Percentiles rank a stretch among this genome's conserved stretches.
phyloP scores from a whole-genome alignment of 1,284 basidiomycete genomes.

The Cerrena zonata region DNA sequence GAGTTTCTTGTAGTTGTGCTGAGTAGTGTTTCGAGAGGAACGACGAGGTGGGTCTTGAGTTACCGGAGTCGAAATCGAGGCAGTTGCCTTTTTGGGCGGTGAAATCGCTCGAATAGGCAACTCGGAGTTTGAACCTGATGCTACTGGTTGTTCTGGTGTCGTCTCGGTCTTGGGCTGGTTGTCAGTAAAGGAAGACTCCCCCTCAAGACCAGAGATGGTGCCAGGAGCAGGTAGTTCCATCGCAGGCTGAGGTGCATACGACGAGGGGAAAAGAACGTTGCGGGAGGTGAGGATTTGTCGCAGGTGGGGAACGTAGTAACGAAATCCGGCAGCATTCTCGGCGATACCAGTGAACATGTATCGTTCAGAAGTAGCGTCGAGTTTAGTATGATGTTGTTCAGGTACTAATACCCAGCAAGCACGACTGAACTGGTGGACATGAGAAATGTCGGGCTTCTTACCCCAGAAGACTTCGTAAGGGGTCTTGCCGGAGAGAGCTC shows the following conservation, averaged over 20 bases:
- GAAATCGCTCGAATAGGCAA: too few relatives aligned
- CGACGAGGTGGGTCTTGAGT: too few relatives aligned
- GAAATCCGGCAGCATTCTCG: constrained; percentile 15
- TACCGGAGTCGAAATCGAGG: too few relatives aligned
- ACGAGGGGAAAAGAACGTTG: not conserved
- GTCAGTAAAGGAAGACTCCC: constrained; percentile 2
- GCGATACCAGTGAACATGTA: constrained; percentile 20
- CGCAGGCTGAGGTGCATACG: not conserved
- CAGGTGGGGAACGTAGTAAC: constrained; percentile 15
- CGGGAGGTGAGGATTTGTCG: not conserved
- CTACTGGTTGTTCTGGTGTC: too few relatives aligned
- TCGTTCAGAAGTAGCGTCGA: constrained; percentile 16
- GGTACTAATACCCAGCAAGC: constrained; percentile 18
- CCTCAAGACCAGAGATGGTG: not conserved
- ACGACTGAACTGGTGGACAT: constrained; percentile 23
- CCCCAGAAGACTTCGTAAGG: constrained; percentile 11
- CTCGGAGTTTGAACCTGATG: too few relatives aligned
- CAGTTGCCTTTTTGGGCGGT: too few relatives aligned
- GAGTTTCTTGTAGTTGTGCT: too few relatives aligned
- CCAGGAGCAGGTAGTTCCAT: not conserved
- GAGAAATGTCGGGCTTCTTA: constrained; percentile 13
- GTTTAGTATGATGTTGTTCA: constrained; percentile 9
- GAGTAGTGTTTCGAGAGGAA: too few relatives aligned
- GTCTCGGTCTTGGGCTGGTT: not conserved
- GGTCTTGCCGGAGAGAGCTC: constrained; percentile 5